A percentile compares a stretch with the other conserved stretches of the same genome.
Conservation (phyloP, 2,329 filamentous ascomycete species). For the Pseudocercospora fijiensis region DNA sequence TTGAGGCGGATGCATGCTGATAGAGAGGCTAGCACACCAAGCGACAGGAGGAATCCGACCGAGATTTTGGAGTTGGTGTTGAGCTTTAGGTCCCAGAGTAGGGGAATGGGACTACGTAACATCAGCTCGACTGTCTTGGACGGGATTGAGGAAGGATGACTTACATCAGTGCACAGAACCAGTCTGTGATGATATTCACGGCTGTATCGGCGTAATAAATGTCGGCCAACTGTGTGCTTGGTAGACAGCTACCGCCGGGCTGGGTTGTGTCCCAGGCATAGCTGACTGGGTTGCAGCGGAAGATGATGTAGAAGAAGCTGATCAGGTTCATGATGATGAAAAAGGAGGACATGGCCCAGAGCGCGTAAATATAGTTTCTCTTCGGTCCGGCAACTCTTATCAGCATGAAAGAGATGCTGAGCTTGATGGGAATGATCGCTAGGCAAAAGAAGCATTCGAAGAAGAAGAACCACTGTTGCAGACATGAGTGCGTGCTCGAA, state of each 20-base stretch:
- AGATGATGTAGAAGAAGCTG: conserved; percentile 40
- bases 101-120: conserved; percentile 40
- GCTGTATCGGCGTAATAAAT: conserved; percentile 41
- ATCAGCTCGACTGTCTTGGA: neutral
- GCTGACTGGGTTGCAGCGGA: conserved; percentile 39
- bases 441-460: conserved; percentile 42
- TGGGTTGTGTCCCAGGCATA: conserved; percentile 34
- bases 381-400: conserved; percentile 38
- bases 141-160: neutral
- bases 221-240: conserved; percentile 31
- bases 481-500: conserved; percentile 10
- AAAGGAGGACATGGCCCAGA: conserved; percentile 36
- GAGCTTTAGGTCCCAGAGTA: conserved; percentile 46
- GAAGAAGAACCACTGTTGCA: conserved; percentile 39
- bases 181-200: conserved; percentile 41
- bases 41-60: conserved; percentile 39
- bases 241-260: conserved; percentile 34
- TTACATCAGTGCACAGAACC: conserved; percentile 40
- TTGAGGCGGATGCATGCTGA: conserved; percentile 39
- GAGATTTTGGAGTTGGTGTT: conserved; percentile 45
- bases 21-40: conserved; percentile 39
- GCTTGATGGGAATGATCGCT: conserved; percentile 40
- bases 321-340: conserved; percentile 47
- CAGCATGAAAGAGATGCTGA: conserved; percentile 41
- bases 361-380: conserved; percentile 30